Evolutionary conservation across 2,329 filamentous ascomycete genomes (phyloP).

Genomic region (Myrmaecium sp.): DNA sequence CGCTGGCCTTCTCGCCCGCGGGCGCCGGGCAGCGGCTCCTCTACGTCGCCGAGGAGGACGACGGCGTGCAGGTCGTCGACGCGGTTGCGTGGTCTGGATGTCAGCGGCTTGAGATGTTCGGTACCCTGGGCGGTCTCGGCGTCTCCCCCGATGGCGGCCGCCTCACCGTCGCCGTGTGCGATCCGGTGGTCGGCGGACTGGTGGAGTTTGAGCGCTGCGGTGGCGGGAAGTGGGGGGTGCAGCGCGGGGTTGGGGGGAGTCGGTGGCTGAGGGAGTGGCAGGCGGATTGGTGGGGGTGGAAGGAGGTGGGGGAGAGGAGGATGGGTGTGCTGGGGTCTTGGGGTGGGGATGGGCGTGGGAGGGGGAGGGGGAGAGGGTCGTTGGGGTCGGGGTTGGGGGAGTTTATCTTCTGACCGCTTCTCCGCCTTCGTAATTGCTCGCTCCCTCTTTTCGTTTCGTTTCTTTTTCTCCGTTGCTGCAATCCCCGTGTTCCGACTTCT

Average conservation of each 20-base stretch:
- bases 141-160: slow-evolving; percentile 52
- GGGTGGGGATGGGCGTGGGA: background rate
- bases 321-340: background rate
- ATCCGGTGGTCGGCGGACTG: slow-evolving; percentile 48
- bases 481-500: background rate
- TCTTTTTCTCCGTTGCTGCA: too few species aligned
- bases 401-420: background rate
- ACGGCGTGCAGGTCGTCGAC: slow-evolving; percentile 55
- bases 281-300: background rate
- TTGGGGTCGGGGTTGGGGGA: background rate
- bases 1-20: slow-evolving; percentile 53
- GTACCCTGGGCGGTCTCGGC: slow-evolving; percentile 52
- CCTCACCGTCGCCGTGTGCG: slow-evolving; percentile 51
- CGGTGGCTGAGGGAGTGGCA: background rate
- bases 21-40: slow-evolving; percentile 51
- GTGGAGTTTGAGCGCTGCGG: slow-evolving; percentile 39
- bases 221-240: slow-evolving; percentile 9
- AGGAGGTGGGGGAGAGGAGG: background rate
- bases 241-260: background rate
- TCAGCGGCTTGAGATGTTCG: slow-evolving; percentile 58
- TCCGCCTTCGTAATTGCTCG: background rate
- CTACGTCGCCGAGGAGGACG: slow-evolving; percentile 59
- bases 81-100: slow-evolving; percentile 44
- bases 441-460: too few species aligned
- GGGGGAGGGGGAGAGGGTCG: background rate